phyloP scores from a whole-genome alignment of 768 basidiomycete species.

The Pulveroboletus ravenelii region DNA sequence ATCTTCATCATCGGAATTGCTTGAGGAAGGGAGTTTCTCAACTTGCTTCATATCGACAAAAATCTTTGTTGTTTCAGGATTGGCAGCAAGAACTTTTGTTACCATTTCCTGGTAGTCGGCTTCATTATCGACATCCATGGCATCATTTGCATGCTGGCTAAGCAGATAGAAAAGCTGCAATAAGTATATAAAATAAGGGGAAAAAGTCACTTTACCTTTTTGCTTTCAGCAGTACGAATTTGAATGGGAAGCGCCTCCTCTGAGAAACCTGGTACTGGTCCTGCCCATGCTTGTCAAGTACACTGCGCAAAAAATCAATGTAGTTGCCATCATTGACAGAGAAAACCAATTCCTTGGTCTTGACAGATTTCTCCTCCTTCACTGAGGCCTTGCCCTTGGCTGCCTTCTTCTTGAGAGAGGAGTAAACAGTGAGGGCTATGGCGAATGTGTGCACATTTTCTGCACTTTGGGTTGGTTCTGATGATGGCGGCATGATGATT shows the following conservation, averaged over 20 bases:
- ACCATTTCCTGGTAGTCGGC: neutral
- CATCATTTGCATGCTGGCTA: no score
- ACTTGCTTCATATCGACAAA: neutral
- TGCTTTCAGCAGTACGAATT: neutral
- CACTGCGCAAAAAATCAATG: neutral
- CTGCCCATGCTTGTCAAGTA: neutral
- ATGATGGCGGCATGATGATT: no score
- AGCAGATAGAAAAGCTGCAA: no score
- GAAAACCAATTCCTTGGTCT: no score
- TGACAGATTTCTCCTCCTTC: neutral
- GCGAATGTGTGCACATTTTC: no score
- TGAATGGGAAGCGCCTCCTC: neutral
- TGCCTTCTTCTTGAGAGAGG: neutral
- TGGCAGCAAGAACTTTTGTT: neutral
- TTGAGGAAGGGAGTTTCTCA: neutral
- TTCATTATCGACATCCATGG: neutral
- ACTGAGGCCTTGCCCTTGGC: no score
- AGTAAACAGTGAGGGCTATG: no score
- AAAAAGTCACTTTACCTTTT: no score
- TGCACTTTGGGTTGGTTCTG: no score
- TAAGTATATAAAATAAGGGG: no score
- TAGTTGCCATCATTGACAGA: neutral
- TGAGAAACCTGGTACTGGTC: neutral
- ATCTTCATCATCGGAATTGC: neutral
- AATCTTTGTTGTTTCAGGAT: neutral